These are phyloP conservation scores for Pontederia paniculata DNA, from an alignment of 176 grass and related monocot genomes.

Conservation along the genomic window DNA sequence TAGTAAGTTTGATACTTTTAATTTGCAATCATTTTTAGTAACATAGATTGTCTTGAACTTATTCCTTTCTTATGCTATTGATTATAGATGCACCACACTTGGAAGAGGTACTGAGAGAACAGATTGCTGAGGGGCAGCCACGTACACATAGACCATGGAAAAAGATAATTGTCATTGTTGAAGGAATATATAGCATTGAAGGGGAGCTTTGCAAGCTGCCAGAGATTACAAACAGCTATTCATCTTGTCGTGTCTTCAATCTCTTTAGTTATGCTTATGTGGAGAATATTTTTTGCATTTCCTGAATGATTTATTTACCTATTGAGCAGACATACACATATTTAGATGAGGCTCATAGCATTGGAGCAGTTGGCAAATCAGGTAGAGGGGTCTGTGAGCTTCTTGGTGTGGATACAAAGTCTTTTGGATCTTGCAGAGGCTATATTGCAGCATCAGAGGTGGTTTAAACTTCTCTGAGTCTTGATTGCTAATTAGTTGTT, in stretches of 20 bases:
- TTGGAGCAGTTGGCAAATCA: no score
- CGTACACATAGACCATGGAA: conserved; percentile 52
- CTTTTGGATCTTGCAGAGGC: conserved; percentile 77
- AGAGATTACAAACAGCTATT: conserved; percentile 58
- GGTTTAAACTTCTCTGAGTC: conserved; percentile 14
- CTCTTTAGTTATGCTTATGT: not conserved
- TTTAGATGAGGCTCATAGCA: no score
- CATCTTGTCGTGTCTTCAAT: not conserved
- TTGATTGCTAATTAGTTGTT: no score
- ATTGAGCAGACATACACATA: conserved; percentile 74
- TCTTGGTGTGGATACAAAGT: no score
- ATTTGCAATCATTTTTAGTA: not conserved
- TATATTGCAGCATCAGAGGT: conserved; percentile 85
- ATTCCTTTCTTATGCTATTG: not conserved
- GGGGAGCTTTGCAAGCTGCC: conserved; percentile 75
- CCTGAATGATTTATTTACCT: conserved; percentile 1
- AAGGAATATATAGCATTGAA: no score
- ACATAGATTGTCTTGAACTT: not conserved
- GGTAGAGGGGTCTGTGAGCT: no score
- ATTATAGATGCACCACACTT: conserved; percentile 57
- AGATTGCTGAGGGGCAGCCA: conserved; percentile 72
- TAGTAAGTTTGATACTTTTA: conserved; percentile 33
- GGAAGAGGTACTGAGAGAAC: conserved; percentile 73
- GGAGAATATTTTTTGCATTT: not conserved
- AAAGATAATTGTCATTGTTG: no score